Base-by-base conservation (phyloP, 1,139 yeast genomes). In the Yamadazyma diddensiae region DNA sequence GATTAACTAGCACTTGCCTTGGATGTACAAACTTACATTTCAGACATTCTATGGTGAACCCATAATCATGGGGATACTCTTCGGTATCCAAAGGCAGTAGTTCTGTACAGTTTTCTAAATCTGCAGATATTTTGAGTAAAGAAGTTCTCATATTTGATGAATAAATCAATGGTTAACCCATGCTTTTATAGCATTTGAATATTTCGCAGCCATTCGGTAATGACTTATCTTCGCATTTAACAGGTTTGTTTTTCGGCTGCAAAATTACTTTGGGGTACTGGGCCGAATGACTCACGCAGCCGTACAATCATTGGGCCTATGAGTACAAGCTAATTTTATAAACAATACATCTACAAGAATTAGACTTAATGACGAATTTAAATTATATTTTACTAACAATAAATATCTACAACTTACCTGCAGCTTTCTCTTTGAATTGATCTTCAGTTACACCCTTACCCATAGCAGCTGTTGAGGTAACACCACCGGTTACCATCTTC, bases 361-460 rank as follows among this genome's bases (percentile, higher is more conserved):
- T n/a, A n/a, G n/a, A n/a, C n/a, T n/a, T n/a, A n/a, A n/a, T n/a
- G n/a, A n/a, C n/a, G n/a, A n/a, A n/a, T n/a, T n/a, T n/a, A n/a
- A n/a, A n/a, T n/a, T n/a, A n/a, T n/a, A n/a, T n/a, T n/a, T n/a
- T n/a, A n/a, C n/a, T n/a, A n/a, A n/a, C n/a, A n/a, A n/a, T n/a
- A n/a, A n/a, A n/a, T n/a, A n/a, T n/a, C 25, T 36, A 32, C 19
- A 37, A 31, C 32, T 38, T 38, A 24, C 42, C 42, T 27, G 35
- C 37, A 41, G 53, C 49, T 28, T 47, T 49, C 28, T 59, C 65
- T 62, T 83, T 82, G 73, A 90, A 90, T 66, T 90, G 97, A 50
- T 85, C 95, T 69, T 90, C 98, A 39, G 98, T 90, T 50, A 90
- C 97, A 71, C 97, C 97, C 43, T 82, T 83, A 57, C 97, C 97